phyloP scores from a whole-genome alignment of 345 rosid genomes.

The Hevea brasiliensis region DNA sequence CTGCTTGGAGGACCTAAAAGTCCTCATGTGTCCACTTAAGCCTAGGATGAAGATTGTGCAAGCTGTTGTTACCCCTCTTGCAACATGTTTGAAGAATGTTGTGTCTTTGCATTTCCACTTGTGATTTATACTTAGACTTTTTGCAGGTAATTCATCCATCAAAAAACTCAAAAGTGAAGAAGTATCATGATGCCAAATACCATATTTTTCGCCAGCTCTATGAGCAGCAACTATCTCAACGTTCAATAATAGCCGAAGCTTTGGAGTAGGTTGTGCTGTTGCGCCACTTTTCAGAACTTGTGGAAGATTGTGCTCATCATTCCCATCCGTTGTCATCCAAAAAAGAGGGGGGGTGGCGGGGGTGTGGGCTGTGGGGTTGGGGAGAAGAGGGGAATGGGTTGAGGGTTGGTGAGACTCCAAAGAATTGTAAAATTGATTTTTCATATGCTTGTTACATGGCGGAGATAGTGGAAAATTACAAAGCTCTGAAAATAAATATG shows the following conservation, averaged over 20 bases:
- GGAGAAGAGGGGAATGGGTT: background rate
- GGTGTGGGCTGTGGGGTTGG: too few species aligned
- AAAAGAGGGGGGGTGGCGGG: too few species aligned
- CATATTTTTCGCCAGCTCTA: conserved; percentile 69
- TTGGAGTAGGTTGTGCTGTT: conserved; percentile 30
- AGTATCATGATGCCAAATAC: conserved; percentile 91
- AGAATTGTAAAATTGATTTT: conserved; percentile 1
- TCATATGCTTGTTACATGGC: background rate
- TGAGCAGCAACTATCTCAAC: conserved; percentile 72
- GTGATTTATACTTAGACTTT: background rate
- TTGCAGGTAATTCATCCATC: conserved; percentile 78
- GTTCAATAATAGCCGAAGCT: conserved; percentile 68
- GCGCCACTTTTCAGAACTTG: background rate
- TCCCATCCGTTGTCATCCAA: background rate
- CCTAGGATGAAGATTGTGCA: too few species aligned
- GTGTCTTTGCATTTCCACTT: too few species aligned
- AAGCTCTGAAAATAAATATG: background rate
- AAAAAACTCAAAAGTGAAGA: conserved; percentile 69
- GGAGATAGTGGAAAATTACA: background rate
- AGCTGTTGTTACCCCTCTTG: too few species aligned
- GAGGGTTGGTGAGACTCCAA: background rate
- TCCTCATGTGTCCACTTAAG: too few species aligned
- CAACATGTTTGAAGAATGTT: too few species aligned
- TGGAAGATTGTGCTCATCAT: background rate
- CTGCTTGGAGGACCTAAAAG: too few species aligned